Percentiles rank a stretch among this genome's conserved stretches.
phyloP scores from a whole-genome alignment of 2,329 filamentous ascomycete species.

The Nigrograna mackinnonii region DNA sequence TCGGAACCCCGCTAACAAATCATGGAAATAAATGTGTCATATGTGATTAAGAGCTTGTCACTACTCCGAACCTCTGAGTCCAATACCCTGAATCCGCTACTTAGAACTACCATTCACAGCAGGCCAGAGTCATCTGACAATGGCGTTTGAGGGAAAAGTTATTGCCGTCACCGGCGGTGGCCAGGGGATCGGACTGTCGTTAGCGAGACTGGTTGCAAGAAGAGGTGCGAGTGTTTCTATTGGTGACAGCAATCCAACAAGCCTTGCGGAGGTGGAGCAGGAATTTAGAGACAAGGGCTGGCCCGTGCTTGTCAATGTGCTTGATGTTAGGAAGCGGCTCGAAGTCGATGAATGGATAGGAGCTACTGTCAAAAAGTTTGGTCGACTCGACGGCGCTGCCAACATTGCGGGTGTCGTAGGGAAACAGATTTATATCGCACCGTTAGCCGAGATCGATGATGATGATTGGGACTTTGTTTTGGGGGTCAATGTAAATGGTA shows the following conservation, averaged over 20 bases:
- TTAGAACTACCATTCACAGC: too few species aligned
- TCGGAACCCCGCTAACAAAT: too few species aligned
- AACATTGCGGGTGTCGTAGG: slow-evolving; percentile 53
- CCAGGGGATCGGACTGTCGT: slow-evolving; percentile 34
- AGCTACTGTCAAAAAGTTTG: slow-evolving; percentile 49
- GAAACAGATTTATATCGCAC: too few species aligned
- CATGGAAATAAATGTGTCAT: too few species aligned
- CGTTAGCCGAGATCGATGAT: too few species aligned
- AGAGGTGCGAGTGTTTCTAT: slow-evolving; percentile 35
- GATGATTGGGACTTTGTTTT: too few species aligned
- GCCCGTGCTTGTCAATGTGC: slow-evolving; percentile 40
- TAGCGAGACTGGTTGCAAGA: slow-evolving; percentile 24
- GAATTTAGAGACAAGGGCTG: slow-evolving; percentile 20
- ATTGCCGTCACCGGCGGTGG: slow-evolving; percentile 34
- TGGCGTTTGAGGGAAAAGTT: not conserved
- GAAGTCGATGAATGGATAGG: slow-evolving; percentile 59
- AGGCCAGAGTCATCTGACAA: too few species aligned
- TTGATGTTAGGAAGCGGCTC: slow-evolving; percentile 53
- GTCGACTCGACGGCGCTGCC: slow-evolving; percentile 43
- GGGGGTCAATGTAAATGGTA: too few species aligned
- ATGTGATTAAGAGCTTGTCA: too few species aligned
- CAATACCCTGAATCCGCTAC: too few species aligned
- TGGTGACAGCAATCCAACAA: slow-evolving; percentile 26
- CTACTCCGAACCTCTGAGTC: too few species aligned
- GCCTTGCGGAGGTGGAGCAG: slow-evolving; percentile 12